Percentiles rank a stretch among this genome's conserved stretches.
phyloP scores from a whole-genome alignment of 2,329 filamentous ascomycete genomes.

The Hymenoscyphus fraxineus region DNA sequence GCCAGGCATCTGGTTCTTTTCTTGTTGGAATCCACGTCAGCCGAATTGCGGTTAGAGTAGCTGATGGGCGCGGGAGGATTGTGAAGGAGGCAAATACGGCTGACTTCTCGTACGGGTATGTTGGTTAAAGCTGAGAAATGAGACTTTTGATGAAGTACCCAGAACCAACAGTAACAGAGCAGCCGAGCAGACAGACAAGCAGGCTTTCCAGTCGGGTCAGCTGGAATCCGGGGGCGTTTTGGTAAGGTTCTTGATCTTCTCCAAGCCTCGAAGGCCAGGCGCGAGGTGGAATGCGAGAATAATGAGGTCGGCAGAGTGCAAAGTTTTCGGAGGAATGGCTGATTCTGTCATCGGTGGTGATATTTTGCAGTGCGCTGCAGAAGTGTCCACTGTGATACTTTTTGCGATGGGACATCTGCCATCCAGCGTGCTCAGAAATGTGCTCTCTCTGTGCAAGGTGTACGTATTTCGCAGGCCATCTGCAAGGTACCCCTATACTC shows the following conservation, averaged over 20 bases:
- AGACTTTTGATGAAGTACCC: not conserved
- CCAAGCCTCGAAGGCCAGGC: not conserved
- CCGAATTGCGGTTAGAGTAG: not conserved
- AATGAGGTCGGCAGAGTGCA: not conserved
- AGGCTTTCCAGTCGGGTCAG: not conserved
- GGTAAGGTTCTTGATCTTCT: not conserved
- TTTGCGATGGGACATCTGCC: not conserved
- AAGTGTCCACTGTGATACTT: not conserved
- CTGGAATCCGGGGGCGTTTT: not conserved
- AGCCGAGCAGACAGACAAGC: not conserved
- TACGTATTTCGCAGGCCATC: not conserved
- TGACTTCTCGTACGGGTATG: not conserved
- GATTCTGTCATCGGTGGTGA: not conserved
- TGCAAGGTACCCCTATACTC: not conserved
- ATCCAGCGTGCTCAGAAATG: not conserved
- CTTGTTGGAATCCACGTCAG: not conserved
- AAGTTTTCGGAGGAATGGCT: not conserved
- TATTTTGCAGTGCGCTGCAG: not conserved
- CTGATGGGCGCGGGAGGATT: not conserved
- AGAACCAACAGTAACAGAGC: not conserved
- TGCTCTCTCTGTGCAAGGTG: not conserved
- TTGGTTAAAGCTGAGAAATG: not conserved
- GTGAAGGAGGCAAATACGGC: not conserved
- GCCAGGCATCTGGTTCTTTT: not conserved
- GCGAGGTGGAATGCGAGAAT: not conserved